These are phyloP conservation scores for Roridomyces roridus DNA, from an alignment of 768 basidiomycete genomes.

Conservation along the genomic window DNA sequence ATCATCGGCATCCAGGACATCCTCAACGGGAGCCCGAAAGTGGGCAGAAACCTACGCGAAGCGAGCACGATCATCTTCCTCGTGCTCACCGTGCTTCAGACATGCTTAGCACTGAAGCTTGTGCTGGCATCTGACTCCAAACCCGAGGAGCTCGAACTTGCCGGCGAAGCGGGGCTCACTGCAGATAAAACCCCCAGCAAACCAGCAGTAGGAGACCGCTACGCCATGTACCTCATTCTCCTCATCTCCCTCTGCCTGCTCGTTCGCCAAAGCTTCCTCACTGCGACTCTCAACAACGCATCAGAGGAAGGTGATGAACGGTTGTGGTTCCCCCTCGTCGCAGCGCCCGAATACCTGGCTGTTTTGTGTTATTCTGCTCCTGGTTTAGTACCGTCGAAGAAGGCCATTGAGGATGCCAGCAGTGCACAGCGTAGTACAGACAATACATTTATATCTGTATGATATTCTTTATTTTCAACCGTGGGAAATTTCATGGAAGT, in stretches of 20 bases:
- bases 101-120: constrained; percentile 39
- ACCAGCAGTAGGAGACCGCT: constrained; percentile 30
- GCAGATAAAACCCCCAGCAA: not conserved
- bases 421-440: no score
- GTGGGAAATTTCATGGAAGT: not conserved
- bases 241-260: constrained; percentile 43
- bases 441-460: no score
- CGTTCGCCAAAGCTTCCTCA: constrained; percentile 43
- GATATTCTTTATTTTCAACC: no score
- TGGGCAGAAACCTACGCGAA: constrained; percentile 36
- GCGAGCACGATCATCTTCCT: constrained; percentile 45
- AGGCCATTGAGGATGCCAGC: no score
- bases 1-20: constrained; percentile 34
- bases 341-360: constrained; percentile 44
- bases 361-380: constrained; percentile 26
- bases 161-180: no score
- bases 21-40: constrained; percentile 19
- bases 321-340: constrained; percentile 49
- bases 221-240: constrained; percentile 38
- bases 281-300: constrained; percentile 36
- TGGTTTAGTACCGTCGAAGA: constrained; percentile 8
- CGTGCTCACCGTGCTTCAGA: constrained; percentile 40
- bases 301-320: constrained; percentile 37
- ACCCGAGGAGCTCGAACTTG: no score
- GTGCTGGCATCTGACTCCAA: constrained; percentile 12